Percentiles rank a stretch among this genome's conserved stretches.
phyloP scores from a whole-genome alignment of 768 basidiomycete species.

The Boletus barrowsii region DNA sequence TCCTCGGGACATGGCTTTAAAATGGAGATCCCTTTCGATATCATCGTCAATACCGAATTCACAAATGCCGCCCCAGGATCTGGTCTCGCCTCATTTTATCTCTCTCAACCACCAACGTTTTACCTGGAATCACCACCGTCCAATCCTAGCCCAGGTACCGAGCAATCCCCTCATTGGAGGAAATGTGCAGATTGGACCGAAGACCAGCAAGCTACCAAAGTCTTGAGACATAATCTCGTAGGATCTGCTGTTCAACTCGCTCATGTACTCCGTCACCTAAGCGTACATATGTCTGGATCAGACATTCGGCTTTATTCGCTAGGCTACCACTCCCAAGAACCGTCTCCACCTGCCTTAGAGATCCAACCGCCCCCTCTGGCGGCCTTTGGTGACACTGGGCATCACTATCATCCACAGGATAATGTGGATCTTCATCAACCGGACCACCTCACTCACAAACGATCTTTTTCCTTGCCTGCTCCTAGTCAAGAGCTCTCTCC shows the following conservation, averaged over 20 bases:
- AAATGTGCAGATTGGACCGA: constrained; percentile 76
- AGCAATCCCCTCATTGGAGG: constrained; percentile 50
- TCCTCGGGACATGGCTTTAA: constrained; percentile 75
- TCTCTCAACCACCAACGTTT: constrained; percentile 67
- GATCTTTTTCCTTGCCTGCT: constrained; percentile 27
- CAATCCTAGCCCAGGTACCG: constrained; percentile 26
- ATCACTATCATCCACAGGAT: constrained; percentile 31
- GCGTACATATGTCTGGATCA: constrained; percentile 28
- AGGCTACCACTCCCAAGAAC: constrained; percentile 31
- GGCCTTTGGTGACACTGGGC: constrained; percentile 26
- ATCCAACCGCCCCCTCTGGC: constrained; percentile 40
- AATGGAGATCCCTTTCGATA: constrained; percentile 76
- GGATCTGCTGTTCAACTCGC: constrained; percentile 62
- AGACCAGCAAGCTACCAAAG: constrained; percentile 59
- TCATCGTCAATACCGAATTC: constrained; percentile 57
- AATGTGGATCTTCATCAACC: constrained; percentile 13
- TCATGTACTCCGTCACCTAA: constrained; percentile 51
- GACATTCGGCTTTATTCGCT: constrained; percentile 39
- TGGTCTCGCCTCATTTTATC: constrained; percentile 59
- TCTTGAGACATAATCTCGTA: constrained; percentile 61
- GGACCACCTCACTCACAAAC: constrained; percentile 26
- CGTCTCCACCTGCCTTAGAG: constrained; percentile 34
- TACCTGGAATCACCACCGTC: constrained; percentile 52
- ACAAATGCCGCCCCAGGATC: constrained; percentile 50
- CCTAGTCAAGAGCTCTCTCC: constrained; percentile 8